Percentiles rank a stretch among this genome's conserved stretches.
Conservation (phyloP, 2,329 filamentous ascomycete genomes). For the Botrytis hyacinthi region DNA sequence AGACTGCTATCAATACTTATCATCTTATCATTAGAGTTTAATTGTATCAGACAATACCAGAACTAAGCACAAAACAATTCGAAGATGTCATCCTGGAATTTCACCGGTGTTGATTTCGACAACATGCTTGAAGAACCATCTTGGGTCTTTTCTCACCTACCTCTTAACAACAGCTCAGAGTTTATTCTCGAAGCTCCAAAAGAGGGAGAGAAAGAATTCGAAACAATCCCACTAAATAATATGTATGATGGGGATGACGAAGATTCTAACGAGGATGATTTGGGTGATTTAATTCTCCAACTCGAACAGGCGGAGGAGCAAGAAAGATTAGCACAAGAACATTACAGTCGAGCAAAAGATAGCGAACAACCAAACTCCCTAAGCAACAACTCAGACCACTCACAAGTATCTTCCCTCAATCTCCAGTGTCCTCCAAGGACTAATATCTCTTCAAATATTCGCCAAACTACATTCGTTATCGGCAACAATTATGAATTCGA, state of each 20-base stretch:
- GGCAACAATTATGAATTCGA: not conserved
- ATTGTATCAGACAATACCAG: not conserved
- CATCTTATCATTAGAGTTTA: not conserved
- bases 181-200: not conserved
- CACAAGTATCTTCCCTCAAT: not conserved
- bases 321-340: not conserved
- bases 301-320: not conserved
- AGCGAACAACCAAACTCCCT: not conserved
- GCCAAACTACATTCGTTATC: not conserved
- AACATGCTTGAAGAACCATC: not conserved
- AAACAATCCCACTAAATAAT: not conserved
- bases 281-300: not conserved
- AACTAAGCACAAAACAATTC: not conserved
- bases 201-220: not conserved
- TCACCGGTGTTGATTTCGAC: not conserved
- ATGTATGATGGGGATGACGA: conserved; percentile 10
- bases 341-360: conserved; percentile 5
- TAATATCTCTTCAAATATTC: not conserved
- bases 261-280: not conserved
- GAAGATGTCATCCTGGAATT: not conserved
- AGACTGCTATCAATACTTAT: not conserved
- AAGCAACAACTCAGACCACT: not conserved
- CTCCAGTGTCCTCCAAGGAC: not conserved
- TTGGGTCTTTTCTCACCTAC: not conserved
- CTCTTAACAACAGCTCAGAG: not conserved